Conservation (phyloP, 2,329 filamentous ascomycete genomes). For the Coniochaeta sp. region DNA sequence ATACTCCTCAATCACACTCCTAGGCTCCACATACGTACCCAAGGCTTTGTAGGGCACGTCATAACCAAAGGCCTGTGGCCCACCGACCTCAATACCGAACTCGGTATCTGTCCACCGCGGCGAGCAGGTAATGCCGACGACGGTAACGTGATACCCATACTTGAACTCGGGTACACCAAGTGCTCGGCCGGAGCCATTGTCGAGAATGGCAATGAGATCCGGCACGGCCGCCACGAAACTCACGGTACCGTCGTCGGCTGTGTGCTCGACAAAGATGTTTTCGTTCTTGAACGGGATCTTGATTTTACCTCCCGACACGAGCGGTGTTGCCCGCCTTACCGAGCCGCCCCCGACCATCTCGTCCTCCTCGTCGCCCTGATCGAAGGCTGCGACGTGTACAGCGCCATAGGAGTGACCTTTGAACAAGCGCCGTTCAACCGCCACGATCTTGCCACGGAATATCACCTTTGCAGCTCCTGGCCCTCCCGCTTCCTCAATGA, state of each 20-base stretch:
- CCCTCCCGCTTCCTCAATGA: constrained; percentile 40
- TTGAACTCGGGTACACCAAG: constrained; percentile 47
- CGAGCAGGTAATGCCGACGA: constrained; percentile 46
- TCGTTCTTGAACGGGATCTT: constrained; percentile 21
- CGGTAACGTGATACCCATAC: constrained; percentile 42
- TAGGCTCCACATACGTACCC: constrained; percentile 42
- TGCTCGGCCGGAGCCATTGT: constrained; percentile 37
- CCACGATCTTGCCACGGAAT: constrained; percentile 44
- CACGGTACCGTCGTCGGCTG: constrained; percentile 7
- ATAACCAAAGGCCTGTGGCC: constrained; percentile 29
- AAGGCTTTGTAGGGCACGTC: constrained; percentile 39
- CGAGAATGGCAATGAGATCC: constrained; percentile 40
- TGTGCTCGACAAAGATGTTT: constrained; percentile 14
- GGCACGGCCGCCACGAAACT: constrained; percentile 37
- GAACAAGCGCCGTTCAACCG: constrained; percentile 38
- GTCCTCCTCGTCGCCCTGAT: constrained; percentile 12
- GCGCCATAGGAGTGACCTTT: constrained; percentile 41
- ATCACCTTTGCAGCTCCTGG: constrained; percentile 35
- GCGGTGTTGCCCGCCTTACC: background rate
- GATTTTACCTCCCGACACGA: constrained; percentile 12
- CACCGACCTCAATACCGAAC: constrained; percentile 39
- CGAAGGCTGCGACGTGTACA: constrained; percentile 14
- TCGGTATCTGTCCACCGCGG: constrained; percentile 43
- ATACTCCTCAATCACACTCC: constrained; percentile 44
- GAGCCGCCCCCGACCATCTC: constrained; percentile 9